Evolutionary conservation across 257 asterid species (phyloP).

Genomic region (Solanum chiquidenum): DNA sequence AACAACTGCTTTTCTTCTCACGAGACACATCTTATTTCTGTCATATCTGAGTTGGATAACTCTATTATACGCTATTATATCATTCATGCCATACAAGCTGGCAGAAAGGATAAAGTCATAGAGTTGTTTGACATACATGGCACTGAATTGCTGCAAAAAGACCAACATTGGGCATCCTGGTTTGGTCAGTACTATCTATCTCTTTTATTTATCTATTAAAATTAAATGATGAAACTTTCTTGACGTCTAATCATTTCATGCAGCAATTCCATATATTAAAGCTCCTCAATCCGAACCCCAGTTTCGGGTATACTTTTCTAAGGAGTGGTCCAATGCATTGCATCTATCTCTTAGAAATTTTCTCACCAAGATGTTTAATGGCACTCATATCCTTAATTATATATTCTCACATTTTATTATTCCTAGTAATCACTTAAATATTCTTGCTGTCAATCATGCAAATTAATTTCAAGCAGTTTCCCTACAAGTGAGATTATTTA

Average conservation of each 20-base stretch:
- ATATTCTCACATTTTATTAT: constrained; percentile 7
- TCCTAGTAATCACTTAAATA: not conserved
- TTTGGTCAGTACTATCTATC: constrained; percentile 45
- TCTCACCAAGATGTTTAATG: constrained; percentile 70
- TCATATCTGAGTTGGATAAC: constrained; percentile 43
- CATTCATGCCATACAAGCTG: constrained; percentile 54
- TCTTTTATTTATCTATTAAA: not conserved
- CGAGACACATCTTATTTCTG: constrained; percentile 31
- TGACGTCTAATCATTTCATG: constrained; percentile 11
- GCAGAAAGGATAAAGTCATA: constrained; percentile 59
- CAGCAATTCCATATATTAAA: constrained; percentile 79
- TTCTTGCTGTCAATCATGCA: not conserved
- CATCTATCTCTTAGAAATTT: constrained; percentile 72
- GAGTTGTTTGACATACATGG: constrained; percentile 66
- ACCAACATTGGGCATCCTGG: constrained; percentile 81
- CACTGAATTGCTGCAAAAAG: constrained; percentile 53
- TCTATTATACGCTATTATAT: constrained; percentile 71
- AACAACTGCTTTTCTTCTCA: constrained; percentile 55
- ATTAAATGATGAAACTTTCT: not conserved
- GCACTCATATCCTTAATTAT: constrained; percentile 77
- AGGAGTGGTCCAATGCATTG: constrained; percentile 77
- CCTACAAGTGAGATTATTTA: not conserved
- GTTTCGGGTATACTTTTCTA: constrained; percentile 70
- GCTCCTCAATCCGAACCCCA: constrained; percentile 75
- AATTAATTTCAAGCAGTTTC: not conserved